Evolutionary conservation across 306 rosid genomes (phyloP).

Genomic region (Rosa multiflora): DNA sequence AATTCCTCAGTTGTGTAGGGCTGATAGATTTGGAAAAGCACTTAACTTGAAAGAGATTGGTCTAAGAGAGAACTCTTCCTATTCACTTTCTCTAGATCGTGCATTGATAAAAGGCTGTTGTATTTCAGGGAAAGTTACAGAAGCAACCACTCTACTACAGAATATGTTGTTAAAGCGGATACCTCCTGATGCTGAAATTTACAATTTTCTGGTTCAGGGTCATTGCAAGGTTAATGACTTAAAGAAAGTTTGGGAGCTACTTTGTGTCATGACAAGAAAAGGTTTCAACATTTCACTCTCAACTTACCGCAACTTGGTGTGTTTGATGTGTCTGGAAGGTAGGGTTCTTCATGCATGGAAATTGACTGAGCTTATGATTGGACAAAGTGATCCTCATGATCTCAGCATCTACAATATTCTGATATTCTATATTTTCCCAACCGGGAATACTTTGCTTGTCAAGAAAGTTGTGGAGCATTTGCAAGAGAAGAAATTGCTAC

Average conservation of each 20-base stretch:
- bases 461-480: constrained; percentile 47
- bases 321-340: constrained; percentile 50
- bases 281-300: constrained; percentile 43
- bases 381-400: constrained; percentile 38
- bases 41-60: constrained; percentile 50
- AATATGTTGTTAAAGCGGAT: constrained; percentile 49
- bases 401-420: constrained; percentile 64
- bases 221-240: constrained; percentile 46
- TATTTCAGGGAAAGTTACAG: constrained; percentile 42
- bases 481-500: constrained; percentile 51
- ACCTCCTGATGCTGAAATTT: constrained; percentile 47
- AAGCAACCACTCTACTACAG: constrained; percentile 44
- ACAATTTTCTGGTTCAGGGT: constrained; percentile 59
- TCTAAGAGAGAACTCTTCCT: constrained; percentile 40
- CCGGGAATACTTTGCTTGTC: constrained; percentile 47
- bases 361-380: constrained; percentile 61
- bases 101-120: constrained; percentile 64
- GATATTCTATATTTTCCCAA: constrained; percentile 56
- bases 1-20: constrained; percentile 63
- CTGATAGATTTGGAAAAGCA: constrained; percentile 52
- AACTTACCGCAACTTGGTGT: constrained; percentile 54
- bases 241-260: constrained; percentile 57
- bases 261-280: constrained; percentile 56
- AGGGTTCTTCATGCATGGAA: constrained; percentile 42
- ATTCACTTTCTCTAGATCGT: constrained; percentile 30